Evolutionary conservation across 2,329 filamentous ascomycete species (phyloP).

Genomic region (Zymoseptoria crescenta): DNA sequence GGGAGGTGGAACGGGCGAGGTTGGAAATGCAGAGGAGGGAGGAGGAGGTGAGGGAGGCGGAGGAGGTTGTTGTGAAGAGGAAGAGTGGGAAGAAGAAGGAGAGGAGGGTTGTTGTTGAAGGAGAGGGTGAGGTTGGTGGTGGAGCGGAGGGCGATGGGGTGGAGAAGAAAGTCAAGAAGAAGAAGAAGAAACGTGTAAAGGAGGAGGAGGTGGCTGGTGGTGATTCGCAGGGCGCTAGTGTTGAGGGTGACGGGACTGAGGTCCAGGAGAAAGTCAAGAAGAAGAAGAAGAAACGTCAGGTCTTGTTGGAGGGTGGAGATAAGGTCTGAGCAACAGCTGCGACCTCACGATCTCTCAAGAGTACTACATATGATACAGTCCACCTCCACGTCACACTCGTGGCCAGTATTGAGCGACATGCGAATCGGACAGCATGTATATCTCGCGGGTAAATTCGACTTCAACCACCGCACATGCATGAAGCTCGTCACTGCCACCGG

Average conservation of each 20-base stretch:
- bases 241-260: conserved; percentile 2
- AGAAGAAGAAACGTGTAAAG: conserved; percentile 15
- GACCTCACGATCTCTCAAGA: too few species aligned
- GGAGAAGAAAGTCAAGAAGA: conserved; percentile 39
- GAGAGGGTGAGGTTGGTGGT: conserved; percentile 11
- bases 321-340: background rate
- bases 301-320: conserved; percentile 23
- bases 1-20: conserved; percentile 76
- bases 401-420: too few species aligned
- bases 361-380: too few species aligned
- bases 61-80: conserved; percentile 56
- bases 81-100: conserved; percentile 45
- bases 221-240: conserved; percentile 13
- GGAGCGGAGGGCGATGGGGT: conserved; percentile 12
- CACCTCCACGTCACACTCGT: too few species aligned
- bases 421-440: too few species aligned
- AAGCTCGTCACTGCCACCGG: too few species aligned
- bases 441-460: too few species aligned
- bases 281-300: conserved; percentile 36
- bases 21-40: conserved; percentile 83
- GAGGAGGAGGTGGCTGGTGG: conserved; percentile 9
- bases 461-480: too few species aligned
- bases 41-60: conserved; percentile 63
- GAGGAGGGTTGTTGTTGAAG: conserved; percentile 4
- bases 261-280: conserved; percentile 22